A percentile compares a stretch with the other conserved stretches of the same genome.
phyloP scores from a whole-genome alignment of 441 rosid species.

The Erodium moschatum region DNA sequence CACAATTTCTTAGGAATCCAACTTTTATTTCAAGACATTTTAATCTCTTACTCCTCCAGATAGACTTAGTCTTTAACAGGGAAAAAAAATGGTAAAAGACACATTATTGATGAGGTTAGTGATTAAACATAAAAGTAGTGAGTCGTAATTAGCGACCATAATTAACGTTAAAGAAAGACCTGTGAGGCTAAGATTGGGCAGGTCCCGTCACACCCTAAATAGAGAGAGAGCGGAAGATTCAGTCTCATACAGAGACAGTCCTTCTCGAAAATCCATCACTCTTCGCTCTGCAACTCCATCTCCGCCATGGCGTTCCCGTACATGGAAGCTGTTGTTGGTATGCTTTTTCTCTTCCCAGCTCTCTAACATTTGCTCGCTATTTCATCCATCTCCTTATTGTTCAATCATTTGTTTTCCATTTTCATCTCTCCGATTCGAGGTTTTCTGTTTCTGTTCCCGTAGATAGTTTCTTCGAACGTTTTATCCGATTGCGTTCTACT shows the following conservation, averaged over 20 bases:
- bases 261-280: neutral
- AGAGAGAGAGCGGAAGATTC: too few species aligned
- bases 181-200: too few species aligned
- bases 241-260: neutral
- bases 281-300: constrained; percentile 5
- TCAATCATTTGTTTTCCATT: neutral
- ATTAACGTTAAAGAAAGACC: too few species aligned
- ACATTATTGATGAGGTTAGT: too few species aligned
- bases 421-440: too few species aligned
- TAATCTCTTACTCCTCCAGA: too few species aligned
- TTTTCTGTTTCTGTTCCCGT: neutral
- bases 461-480: neutral
- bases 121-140: too few species aligned
- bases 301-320: constrained; percentile 68
- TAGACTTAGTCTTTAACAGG: too few species aligned
- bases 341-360: constrained; percentile 11
- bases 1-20: too few species aligned
- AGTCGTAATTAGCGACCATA: too few species aligned
- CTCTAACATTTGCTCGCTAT: neutral
- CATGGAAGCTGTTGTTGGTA: constrained; percentile 89
- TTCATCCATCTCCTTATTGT: neutral
- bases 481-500: neutral
- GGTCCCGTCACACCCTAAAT: neutral
- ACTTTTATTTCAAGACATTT: too few species aligned
- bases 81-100: too few species aligned